Base-by-base conservation (phyloP, 23 red algal genomes). In the Chondrus crispus region DNA sequence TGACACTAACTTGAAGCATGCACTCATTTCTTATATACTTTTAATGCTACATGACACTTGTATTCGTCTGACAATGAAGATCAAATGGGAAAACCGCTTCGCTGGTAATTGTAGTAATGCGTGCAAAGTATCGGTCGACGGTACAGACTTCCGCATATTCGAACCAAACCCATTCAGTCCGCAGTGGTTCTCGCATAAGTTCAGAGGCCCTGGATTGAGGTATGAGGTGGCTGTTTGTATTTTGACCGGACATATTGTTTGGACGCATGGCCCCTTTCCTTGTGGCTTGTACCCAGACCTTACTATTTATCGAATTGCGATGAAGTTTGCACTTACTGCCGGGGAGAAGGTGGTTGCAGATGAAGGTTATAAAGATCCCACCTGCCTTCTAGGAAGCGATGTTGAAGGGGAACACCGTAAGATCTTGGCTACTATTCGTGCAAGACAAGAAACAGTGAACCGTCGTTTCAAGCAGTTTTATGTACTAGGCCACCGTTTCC, bases 261-360 rank as follows among this genome's bases (percentile, higher is more conserved):
- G 51, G 3, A 1, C 2, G 18, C 19, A 62, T 51, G 49, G 48
- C 8, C 71, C 71, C 8, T 42, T 47, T 35, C 71, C 71, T 22
- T 77, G 71, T 77, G 71, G 71, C 38, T 77, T 38, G 9, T 77
- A 48, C 38, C 22, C 26, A 26, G 71, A 77, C 71, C 44, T 77
- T 26, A 24, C n/a, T 39, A 77, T 77, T 77, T 77, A n/a, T 66
- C 0, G 6, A 32, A 66, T 32, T 66, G 60, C 26, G 60, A 1
- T 66, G 26, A 66, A 66, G 35, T 30, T 30, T n/a, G 58, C 58
- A n/a, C 0, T 32, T 66, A 32, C 60, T 66, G 26, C 60, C 60
- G 26, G 1, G 60, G 18, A 40, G 44, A 42, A 48, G 13, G 71
- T 77, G 26, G 26, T 77, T 26, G 71, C 71, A 10, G 22, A 77